phyloP scores from a whole-genome alignment of 1,284 basidiomycete genomes.

The Abortiporus biennis region DNA sequence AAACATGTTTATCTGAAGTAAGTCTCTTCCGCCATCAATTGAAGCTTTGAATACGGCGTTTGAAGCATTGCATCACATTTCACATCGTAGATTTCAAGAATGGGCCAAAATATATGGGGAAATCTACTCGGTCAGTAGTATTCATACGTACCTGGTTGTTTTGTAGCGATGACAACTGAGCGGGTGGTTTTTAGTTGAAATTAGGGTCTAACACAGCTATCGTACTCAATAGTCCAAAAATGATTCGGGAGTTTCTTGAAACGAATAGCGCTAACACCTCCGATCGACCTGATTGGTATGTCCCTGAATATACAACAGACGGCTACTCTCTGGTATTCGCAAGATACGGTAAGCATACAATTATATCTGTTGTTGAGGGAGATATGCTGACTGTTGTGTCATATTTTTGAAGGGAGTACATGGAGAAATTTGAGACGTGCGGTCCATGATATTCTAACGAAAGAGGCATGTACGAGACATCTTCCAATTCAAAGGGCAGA shows the following conservation, averaged over 20 bases:
- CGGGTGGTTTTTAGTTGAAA: constrained; percentile 22
- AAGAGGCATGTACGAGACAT: constrained; percentile 9
- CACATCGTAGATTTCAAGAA: constrained; percentile 16
- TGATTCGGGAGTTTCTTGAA: constrained; percentile 26
- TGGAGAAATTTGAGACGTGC: constrained; percentile 3
- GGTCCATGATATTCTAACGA: constrained; percentile 1
- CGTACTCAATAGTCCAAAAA: constrained; percentile 21
- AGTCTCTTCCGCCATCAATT: no score
- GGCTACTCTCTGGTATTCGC: constrained; percentile 12
- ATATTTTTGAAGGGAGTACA: neutral
- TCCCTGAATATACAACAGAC: constrained; percentile 17
- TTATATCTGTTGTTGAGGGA: no score
- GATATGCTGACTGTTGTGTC: no score
- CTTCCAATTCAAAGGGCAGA: constrained; percentile 22
- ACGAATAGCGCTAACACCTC: constrained; percentile 15
- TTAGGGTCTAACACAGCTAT: constrained; percentile 19
- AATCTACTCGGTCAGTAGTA: constrained; percentile 16
- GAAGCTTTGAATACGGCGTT: no score
- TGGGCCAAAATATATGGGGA: constrained; percentile 18
- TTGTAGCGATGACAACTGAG: no score
- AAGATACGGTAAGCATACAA: neutral
- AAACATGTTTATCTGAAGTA: constrained; percentile 18
- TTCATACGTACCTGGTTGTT: constrained; percentile 2
- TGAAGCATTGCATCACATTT: no score
- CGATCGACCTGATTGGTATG: constrained; percentile 18